phyloP scores from a whole-genome alignment of 2,329 filamentous ascomycete genomes.

The Chrysoporthe cubensis region DNA sequence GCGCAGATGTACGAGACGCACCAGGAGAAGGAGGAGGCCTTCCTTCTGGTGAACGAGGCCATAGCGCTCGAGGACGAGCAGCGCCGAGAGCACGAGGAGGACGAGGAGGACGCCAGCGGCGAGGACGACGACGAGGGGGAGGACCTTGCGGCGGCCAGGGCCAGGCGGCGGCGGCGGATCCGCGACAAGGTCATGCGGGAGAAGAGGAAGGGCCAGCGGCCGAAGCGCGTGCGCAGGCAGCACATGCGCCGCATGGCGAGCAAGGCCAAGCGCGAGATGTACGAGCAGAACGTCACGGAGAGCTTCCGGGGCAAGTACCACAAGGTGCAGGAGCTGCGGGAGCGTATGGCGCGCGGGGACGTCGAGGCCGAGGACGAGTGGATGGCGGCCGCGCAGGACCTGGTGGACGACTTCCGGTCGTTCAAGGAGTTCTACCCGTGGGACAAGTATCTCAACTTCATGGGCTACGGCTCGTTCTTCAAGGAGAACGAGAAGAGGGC shows the following conservation, averaged over 20 bases:
- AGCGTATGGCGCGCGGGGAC: slow-evolving; percentile 47
- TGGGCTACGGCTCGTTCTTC: slow-evolving; percentile 47
- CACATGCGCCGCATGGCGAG: slow-evolving; percentile 33
- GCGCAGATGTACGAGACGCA: slow-evolving; percentile 83
- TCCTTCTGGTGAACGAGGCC: slow-evolving; percentile 76
- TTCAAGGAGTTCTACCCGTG: slow-evolving; percentile 68
- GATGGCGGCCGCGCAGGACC: slow-evolving; percentile 62
- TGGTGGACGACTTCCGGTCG: slow-evolving; percentile 67
- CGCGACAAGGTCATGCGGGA: slow-evolving; percentile 37
- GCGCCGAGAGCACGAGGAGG: slow-evolving; percentile 35
- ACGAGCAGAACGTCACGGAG: slow-evolving; percentile 35
- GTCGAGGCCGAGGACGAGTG: slow-evolving; percentile 52
- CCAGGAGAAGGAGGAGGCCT: slow-evolving; percentile 74
- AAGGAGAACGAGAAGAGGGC: slow-evolving; percentile 38
- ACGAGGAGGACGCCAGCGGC: slow-evolving; percentile 33
- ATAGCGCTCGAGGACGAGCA: slow-evolving; percentile 63
- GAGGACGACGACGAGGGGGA: slow-evolving; percentile 31
- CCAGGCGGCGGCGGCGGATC: slow-evolving; percentile 17
- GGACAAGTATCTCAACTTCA: slow-evolving; percentile 66
- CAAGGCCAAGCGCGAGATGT: slow-evolving; percentile 34
- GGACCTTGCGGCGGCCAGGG: slow-evolving; percentile 39
- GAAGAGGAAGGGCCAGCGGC: slow-evolving; percentile 19
- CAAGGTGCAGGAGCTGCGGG: slow-evolving; percentile 47
- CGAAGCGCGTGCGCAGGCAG: slow-evolving; percentile 25
- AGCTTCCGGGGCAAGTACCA: slow-evolving; percentile 44